Evolutionary conservation across 257 asterid genomes (phyloP).

Genomic region (Scutellaria minor): DNA sequence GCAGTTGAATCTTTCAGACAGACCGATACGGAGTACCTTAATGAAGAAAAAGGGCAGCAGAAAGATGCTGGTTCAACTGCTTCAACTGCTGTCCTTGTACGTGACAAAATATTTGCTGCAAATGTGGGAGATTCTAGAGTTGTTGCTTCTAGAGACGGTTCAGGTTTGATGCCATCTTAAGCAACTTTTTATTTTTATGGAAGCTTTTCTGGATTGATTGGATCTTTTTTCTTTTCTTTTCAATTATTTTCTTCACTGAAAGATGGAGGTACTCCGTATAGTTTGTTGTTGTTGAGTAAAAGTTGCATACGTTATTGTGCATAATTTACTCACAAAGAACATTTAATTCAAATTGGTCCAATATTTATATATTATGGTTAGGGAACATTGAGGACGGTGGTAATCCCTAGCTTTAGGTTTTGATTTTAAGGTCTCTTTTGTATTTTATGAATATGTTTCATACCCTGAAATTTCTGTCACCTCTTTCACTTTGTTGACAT

Average conservation of each 20-base stretch:
- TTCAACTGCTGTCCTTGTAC: conserved; percentile 72
- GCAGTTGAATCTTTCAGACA: conserved; percentile 74
- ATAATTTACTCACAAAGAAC: not conserved
- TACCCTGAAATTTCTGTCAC: not conserved
- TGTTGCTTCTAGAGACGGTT: conserved; percentile 79
- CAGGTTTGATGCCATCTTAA: conserved; percentile 52
- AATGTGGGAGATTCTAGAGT: conserved; percentile 89
- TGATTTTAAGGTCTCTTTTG: not conserved
- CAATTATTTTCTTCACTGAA: conserved; percentile 1
- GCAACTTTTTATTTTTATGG: not conserved
- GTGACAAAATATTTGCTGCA: conserved; percentile 68
- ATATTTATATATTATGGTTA: not conserved
- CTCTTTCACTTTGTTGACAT: conserved; percentile 20
- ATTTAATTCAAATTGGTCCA: not conserved
- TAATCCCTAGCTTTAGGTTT: conserved; percentile 1
- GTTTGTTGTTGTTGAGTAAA: too few relatives aligned
- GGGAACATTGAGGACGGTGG: not conserved
- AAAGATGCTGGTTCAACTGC: conserved; percentile 92
- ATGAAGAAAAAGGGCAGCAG: conserved; percentile 66
- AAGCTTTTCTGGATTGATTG: not conserved
- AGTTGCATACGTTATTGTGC: too few relatives aligned
- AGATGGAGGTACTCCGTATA: not conserved
- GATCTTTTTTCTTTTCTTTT: not conserved
- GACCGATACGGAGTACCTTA: conserved; percentile 72
- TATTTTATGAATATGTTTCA: not conserved